Percentiles rank a stretch among this genome's conserved stretches.
These are phyloP conservation scores for Euclidium syriacum DNA, from an alignment of 345 rosid species.

Conservation along the genomic window DNA sequence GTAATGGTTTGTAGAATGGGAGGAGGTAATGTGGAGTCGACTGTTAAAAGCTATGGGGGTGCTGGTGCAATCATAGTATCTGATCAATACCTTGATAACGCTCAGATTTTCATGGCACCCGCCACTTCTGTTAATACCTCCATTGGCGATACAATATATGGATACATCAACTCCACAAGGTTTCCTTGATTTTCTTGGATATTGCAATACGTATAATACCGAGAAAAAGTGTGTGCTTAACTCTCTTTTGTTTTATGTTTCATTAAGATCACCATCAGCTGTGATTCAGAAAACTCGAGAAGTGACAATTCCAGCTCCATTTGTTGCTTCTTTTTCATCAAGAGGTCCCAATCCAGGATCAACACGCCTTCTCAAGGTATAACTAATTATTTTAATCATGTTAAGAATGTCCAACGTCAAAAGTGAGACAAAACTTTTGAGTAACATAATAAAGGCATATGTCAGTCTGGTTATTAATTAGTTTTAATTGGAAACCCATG, in stretches of 20 bases:
- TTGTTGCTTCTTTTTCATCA: slow-evolving; percentile 81
- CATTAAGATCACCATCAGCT: slow-evolving; percentile 65
- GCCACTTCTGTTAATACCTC: slow-evolving; percentile 60
- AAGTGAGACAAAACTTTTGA: too few relatives aligned
- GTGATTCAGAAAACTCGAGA: slow-evolving; percentile 52
- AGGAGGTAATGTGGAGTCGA: slow-evolving; percentile 51
- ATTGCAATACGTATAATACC: not conserved
- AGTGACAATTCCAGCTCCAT: slow-evolving; percentile 59
- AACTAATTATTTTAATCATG: too few relatives aligned
- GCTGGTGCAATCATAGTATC: slow-evolving; percentile 50
- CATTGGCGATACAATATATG: slow-evolving; percentile 37
- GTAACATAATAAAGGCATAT: too few relatives aligned
- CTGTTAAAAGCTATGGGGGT: slow-evolving; percentile 61
- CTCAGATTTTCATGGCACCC: slow-evolving; percentile 74
- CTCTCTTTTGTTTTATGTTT: not conserved
- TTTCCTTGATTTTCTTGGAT: slow-evolving; percentile 7
- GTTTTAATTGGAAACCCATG: too few relatives aligned
- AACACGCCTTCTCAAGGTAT: slow-evolving; percentile 64
- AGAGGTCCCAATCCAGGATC: slow-evolving; percentile 89
- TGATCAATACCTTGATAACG: slow-evolving; percentile 54
- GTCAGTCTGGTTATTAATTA: too few relatives aligned
- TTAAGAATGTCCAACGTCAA: too few relatives aligned
- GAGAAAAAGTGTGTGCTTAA: not conserved
- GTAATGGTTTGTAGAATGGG: slow-evolving; percentile 51
- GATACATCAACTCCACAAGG: slow-evolving; percentile 67